phyloP scores from a whole-genome alignment of 768 basidiomycete species.

The Goffeauzyma gilvescens region DNA sequence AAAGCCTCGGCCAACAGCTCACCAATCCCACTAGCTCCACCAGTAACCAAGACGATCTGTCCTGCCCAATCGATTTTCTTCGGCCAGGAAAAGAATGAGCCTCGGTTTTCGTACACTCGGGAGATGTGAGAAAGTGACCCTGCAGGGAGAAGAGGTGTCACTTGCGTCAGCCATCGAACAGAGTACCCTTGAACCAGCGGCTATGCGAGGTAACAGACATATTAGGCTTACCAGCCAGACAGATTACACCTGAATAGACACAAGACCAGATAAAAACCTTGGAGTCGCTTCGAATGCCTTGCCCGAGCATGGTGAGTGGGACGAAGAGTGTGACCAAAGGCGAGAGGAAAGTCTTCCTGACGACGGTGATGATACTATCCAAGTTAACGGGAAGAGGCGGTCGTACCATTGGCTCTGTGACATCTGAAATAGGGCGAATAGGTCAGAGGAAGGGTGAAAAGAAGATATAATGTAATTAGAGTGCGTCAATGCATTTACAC shows the following conservation, averaged over 20 bases:
- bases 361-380: constrained; percentile 60
- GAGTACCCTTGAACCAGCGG: no score
- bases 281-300: not conserved
- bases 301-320: constrained; percentile 47
- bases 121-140: constrained; percentile 53
- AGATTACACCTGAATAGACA: constrained; percentile 44
- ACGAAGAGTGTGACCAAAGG: constrained; percentile 70
- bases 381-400: constrained; percentile 39
- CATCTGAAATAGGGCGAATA: no score
- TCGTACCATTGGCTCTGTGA: no score
- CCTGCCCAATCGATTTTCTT: constrained; percentile 60
- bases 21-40: constrained; percentile 78
- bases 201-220: not conserved
- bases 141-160: not conserved
- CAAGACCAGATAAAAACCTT: constrained; percentile 28
- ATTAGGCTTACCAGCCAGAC: constrained; percentile 45
- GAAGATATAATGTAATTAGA: no score
- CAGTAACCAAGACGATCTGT: constrained; percentile 77
- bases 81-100: constrained; percentile 44
- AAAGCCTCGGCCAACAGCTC: constrained; percentile 72
- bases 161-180: not conserved
- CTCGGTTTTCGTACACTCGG: constrained; percentile 58
- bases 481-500: no score
- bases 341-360: constrained; percentile 60
- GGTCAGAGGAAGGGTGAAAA: no score